Evolutionary conservation across 331 rosid species (phyloP).

Genomic region (Cucumis variabilis): DNA sequence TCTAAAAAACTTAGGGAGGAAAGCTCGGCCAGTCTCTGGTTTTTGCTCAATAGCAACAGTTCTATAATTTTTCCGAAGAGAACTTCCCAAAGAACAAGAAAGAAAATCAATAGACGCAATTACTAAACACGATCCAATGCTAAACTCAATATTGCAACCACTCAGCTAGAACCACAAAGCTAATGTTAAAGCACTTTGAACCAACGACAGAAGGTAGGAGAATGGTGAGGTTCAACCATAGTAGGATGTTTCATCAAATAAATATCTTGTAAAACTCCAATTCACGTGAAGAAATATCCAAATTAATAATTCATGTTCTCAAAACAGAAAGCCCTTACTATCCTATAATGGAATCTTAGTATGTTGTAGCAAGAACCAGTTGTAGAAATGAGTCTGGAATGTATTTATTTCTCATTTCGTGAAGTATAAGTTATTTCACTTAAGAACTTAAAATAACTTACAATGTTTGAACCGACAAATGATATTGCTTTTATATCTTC

Average conservation of each 20-base stretch:
- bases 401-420: not conserved
- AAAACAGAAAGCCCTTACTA: not conserved
- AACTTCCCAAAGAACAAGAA: not conserved
- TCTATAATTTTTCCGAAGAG: not conserved
- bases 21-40: not conserved
- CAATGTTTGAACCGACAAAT: constrained; percentile 91
- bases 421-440: not conserved
- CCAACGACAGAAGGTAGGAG: no score
- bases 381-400: not conserved
- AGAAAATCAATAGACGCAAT: not conserved
- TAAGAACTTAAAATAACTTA: constrained; percentile 49
- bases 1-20: not conserved
- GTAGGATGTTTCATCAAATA: no score
- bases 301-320: not conserved
- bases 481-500: constrained; percentile 90
- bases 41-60: no score
- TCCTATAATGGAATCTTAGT: constrained; percentile 15
- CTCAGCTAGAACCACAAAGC: not conserved
- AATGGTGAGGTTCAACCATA: no score
- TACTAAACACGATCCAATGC: not conserved
- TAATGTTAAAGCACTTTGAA: not conserved
- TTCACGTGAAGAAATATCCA: no score
- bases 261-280: no score
- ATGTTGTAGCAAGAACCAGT: constrained; percentile 3
- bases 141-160: not conserved